Conservation (phyloP, 306 rosid species). For the Prunus fruticosa region DNA sequence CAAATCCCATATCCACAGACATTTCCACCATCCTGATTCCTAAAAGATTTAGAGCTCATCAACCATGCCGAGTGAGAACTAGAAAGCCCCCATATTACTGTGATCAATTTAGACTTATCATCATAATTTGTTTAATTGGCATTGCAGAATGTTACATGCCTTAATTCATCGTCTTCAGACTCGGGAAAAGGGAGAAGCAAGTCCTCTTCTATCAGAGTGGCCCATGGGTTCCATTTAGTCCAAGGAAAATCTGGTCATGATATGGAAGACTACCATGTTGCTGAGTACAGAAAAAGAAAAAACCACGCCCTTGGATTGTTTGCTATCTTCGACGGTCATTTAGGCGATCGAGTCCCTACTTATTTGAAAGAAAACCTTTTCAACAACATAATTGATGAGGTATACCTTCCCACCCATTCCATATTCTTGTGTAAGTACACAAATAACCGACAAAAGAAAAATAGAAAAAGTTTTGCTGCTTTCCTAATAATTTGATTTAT, state of each 20-base stretch:
- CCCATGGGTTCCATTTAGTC: constrained; percentile 60
- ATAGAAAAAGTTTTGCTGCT: neutral
- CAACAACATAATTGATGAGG: constrained; percentile 60
- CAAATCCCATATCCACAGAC: no score
- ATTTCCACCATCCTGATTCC: neutral
- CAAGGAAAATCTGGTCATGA: constrained; percentile 67
- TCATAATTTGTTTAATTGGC: neutral
- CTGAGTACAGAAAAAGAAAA: constrained; percentile 48
- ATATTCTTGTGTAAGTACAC: neutral
- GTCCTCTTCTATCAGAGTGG: constrained; percentile 30
- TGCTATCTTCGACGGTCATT: constrained; percentile 78
- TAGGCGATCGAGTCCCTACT: constrained; percentile 63
- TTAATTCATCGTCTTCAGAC: constrained; percentile 34
- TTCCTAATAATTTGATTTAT: neutral
- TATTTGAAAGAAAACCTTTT: constrained; percentile 63
- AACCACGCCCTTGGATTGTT: constrained; percentile 57
- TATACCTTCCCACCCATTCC: neutral
- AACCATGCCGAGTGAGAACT: neutral
- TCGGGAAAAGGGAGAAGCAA: constrained; percentile 63
- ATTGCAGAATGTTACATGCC: neutral
- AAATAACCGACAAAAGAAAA: neutral
- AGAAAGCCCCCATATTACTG: neutral
- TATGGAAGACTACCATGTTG: constrained; percentile 66
- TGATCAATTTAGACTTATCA: neutral
- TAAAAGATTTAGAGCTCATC: neutral